Percentiles rank a stretch among this genome's conserved stretches.
phyloP scores from a whole-genome alignment of 345 rosid species.

The Syzygium aromaticum region DNA sequence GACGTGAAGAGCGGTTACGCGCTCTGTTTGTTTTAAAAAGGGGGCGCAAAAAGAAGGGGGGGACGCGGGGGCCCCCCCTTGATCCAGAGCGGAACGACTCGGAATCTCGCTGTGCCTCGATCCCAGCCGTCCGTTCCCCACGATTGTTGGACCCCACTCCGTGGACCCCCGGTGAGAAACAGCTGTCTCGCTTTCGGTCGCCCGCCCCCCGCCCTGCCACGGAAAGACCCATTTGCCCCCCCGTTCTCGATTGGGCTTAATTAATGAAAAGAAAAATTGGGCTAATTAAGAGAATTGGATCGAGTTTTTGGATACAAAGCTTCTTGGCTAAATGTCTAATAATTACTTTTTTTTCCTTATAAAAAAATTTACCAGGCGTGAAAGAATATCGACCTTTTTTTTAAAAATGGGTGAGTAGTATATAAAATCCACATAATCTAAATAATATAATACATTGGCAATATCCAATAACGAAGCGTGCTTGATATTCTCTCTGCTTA shows the following conservation, averaged over 20 bases:
- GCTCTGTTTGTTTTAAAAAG: constrained; percentile 32
- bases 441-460: too few relatives aligned
- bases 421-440: not conserved
- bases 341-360: not conserved
- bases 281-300: not conserved
- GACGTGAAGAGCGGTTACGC: constrained; percentile 13
- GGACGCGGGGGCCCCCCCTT: not conserved
- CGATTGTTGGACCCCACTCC: constrained; percentile 12
- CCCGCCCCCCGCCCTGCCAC: not conserved
- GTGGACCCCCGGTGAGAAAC: constrained; percentile 4
- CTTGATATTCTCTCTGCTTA: not conserved
- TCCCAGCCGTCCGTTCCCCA: constrained; percentile 30
- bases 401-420: not conserved
- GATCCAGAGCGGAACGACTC: constrained; percentile 30
- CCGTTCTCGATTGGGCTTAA: not conserved
- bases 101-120: constrained; percentile 9
- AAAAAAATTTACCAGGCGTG: not conserved
- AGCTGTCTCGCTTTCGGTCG: constrained; percentile 33
- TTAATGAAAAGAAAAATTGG: not conserved
- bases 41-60: not conserved
- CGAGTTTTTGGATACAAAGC: not conserved
- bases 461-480: not conserved
- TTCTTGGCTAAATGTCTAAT: not conserved
- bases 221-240: not conserved
- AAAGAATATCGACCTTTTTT: not conserved